phyloP scores from a whole-genome alignment of 371 early-diverging fungal species.

The Saksenaea vasiformis region DNA sequence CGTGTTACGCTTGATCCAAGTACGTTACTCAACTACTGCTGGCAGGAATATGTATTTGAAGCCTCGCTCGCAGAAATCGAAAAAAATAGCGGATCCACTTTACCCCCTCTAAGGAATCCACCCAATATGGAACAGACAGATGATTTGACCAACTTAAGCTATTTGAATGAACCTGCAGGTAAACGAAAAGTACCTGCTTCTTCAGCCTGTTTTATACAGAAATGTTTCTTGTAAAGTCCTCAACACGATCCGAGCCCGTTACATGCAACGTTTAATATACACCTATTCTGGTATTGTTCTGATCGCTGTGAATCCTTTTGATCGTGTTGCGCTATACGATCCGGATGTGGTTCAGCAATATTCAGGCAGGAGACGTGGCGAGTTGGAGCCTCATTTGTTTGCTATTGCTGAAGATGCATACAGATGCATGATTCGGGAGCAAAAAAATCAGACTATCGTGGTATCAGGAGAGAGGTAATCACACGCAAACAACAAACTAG shows the following conservation, averaged over 20 bases:
- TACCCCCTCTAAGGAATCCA: conserved; percentile 91
- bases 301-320: conserved; percentile 97
- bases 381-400: conserved; percentile 98
- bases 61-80: conserved; percentile 69
- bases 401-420: conserved; percentile 98
- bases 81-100: conserved; percentile 58
- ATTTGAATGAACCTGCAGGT: conserved; percentile 89
- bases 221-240: conserved; percentile 61
- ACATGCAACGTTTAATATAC: conserved; percentile 88
- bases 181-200: conserved; percentile 13
- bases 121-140: conserved; percentile 84
- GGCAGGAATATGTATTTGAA: conserved; percentile 69
- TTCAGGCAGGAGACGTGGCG: conserved; percentile 90
- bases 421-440: conserved; percentile 89
- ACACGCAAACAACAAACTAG: too few relatives aligned
- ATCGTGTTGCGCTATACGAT: conserved; percentile 79
- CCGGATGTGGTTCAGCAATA: conserved; percentile 90
- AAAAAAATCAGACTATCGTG: conserved; percentile 96
- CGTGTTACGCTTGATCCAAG: too few relatives aligned
- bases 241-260: conserved; percentile 82
- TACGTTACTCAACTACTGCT: not conserved
- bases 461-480: conserved; percentile 94
- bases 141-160: conserved; percentile 86
- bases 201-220: not conserved
- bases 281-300: conserved; percentile 98